Percentiles rank a stretch among this genome's conserved stretches.
Conservation (phyloP, 495 filamentous ascomycete species). For the Talaromyces thailandensis region DNA sequence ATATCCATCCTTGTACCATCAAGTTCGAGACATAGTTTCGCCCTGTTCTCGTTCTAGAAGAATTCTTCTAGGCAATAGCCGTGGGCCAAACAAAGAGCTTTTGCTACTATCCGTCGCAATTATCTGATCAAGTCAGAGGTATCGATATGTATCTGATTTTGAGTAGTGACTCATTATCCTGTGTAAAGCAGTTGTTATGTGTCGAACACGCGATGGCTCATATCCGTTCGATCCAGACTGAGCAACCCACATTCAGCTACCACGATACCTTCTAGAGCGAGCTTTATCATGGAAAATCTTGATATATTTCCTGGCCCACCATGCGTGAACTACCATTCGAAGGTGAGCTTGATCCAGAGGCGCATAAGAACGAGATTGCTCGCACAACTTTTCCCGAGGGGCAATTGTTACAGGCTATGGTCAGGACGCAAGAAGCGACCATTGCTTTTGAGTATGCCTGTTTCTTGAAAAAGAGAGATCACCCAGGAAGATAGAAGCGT, state of each 20-base stretch:
- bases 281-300: too few species aligned
- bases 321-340: too few species aligned
- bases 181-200: neutral
- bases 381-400: conserved; percentile 17
- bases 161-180: neutral
- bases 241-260: too few species aligned
- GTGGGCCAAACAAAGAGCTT: too few species aligned
- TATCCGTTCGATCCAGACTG: too few species aligned
- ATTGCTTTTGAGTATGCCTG: conserved; percentile 8
- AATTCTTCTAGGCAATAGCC: too few species aligned
- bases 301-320: too few species aligned
- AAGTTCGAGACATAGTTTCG: too few species aligned
- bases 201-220: neutral
- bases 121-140: neutral
- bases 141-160: neutral
- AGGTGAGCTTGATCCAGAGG: conserved; percentile 5
- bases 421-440: conserved; percentile 10
- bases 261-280: too few species aligned
- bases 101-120: too few species aligned
- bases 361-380: conserved; percentile 15
- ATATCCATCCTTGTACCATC: too few species aligned
- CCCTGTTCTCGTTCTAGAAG: too few species aligned
- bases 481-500: neutral
- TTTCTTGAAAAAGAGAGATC: neutral
- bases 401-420: conserved; percentile 8